A percentile compares a stretch with the other conserved stretches of the same genome.
phyloP scores from a whole-genome alignment of 345 rosid species.

The Heritiera fomes region DNA sequence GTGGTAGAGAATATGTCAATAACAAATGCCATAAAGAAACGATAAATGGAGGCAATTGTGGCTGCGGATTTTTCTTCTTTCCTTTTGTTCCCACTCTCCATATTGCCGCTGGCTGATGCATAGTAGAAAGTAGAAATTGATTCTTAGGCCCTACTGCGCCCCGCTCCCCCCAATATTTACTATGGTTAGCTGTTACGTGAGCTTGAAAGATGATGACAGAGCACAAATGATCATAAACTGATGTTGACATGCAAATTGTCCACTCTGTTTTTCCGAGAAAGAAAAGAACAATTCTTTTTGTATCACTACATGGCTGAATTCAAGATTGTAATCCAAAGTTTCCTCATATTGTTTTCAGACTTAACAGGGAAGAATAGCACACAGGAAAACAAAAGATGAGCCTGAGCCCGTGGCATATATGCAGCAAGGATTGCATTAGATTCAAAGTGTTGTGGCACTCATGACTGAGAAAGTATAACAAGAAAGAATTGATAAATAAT shows the following conservation, averaged over 20 bases:
- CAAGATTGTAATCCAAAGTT: not conserved
- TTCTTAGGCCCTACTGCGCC: not conserved
- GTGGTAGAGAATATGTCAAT: not conserved
- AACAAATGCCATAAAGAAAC: not conserved
- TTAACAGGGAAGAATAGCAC: not conserved
- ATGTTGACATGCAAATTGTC: slow-evolving; percentile 1
- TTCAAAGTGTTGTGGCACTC: not conserved
- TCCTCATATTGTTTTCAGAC: not conserved
- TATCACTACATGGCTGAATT: not conserved
- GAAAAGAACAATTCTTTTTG: not conserved
- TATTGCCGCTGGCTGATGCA: not conserved
- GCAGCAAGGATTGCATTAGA: not conserved
- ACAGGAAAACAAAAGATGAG: not conserved
- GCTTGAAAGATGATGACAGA: not conserved
- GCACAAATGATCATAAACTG: slow-evolving; percentile 1
- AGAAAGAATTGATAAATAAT: not conserved
- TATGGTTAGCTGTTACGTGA: not conserved
- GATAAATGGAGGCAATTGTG: not conserved
- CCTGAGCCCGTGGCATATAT: not conserved
- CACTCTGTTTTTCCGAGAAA: not conserved
- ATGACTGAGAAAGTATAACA: not conserved
- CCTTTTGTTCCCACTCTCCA: not conserved
- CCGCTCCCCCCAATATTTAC: not conserved
- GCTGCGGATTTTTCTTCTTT: not conserved
- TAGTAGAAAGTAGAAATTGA: not conserved